Evolutionary conservation across 2,329 filamentous ascomycete genomes (phyloP).

Genomic region (Pestalotiopsis sp.): DNA sequence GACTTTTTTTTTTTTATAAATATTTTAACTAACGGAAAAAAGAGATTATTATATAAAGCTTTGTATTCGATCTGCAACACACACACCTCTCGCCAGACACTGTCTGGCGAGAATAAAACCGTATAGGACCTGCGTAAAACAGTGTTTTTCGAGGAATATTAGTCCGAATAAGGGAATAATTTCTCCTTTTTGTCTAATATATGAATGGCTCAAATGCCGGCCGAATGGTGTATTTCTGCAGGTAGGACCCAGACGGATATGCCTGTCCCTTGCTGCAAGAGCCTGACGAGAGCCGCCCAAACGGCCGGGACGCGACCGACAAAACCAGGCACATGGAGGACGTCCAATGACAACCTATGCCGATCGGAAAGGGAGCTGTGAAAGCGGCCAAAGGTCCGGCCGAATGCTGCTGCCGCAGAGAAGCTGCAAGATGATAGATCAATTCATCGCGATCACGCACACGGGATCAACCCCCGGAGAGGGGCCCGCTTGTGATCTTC

Average conservation of each 20-base stretch:
- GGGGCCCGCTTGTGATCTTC: neutral
- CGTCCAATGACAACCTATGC: neutral
- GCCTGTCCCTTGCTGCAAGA: neutral
- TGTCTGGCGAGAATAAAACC: too few species aligned
- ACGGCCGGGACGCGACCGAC: neutral
- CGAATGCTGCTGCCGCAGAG: neutral
- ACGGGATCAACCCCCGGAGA: neutral
- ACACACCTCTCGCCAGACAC: too few species aligned
- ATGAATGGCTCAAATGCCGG: neutral
- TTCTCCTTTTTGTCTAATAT: neutral
- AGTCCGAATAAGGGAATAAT: too few species aligned
- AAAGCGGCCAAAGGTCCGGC: neutral
- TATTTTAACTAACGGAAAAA: too few species aligned
- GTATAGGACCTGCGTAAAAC: too few species aligned
- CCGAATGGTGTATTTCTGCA: neutral
- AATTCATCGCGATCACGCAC: neutral
- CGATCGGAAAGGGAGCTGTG: neutral
- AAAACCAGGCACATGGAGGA: neutral
- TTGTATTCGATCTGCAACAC: too few species aligned
- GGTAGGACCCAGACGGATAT: neutral
- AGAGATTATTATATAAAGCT: too few species aligned
- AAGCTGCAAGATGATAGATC: conserved; percentile 10
- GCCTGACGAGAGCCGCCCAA: neutral
- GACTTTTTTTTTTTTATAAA: too few species aligned
- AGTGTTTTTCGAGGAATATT: too few species aligned